Evolutionary conservation across 345 rosid genomes (phyloP).

Genomic region (Nasturtium officinale): DNA sequence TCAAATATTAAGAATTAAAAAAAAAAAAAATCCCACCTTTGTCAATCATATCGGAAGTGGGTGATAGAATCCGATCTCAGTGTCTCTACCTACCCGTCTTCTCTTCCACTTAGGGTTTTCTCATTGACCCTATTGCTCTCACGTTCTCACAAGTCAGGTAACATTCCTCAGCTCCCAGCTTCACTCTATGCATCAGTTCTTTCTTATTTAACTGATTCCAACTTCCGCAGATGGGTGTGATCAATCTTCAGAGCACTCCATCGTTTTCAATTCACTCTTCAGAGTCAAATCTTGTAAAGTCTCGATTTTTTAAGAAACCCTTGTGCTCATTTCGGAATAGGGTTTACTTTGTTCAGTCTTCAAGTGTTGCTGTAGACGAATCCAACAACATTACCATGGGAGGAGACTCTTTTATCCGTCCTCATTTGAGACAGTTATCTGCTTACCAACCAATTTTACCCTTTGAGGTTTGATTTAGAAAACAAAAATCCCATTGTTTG

Average conservation of each 20-base stretch:
- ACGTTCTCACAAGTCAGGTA: constrained; percentile 21
- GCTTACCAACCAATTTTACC: constrained; percentile 94
- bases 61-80: constrained; percentile 17
- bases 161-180: background rate
- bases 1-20: background rate
- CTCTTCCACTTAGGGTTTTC: constrained; percentile 6
- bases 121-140: background rate
- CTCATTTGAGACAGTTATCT: constrained; percentile 73
- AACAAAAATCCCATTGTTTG: background rate
- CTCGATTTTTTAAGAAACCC: constrained; percentile 36
- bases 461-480: constrained; percentile 73
- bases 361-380: constrained; percentile 51
- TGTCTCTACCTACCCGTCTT: constrained; percentile 1
- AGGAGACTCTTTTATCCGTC: constrained; percentile 83
- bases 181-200: background rate
- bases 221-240: constrained; percentile 52
- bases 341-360: constrained; percentile 47
- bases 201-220: background rate
- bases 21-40: background rate
- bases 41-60: constrained; percentile 13
- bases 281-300: constrained; percentile 33
- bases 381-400: constrained; percentile 53
- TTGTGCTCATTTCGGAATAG: constrained; percentile 40
- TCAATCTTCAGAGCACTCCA: constrained; percentile 45
- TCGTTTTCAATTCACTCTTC: constrained; percentile 46